These are phyloP conservation scores for Metschnikowia kofuensis DNA, from an alignment of 805 yeast species.

Conservation along the genomic window DNA sequence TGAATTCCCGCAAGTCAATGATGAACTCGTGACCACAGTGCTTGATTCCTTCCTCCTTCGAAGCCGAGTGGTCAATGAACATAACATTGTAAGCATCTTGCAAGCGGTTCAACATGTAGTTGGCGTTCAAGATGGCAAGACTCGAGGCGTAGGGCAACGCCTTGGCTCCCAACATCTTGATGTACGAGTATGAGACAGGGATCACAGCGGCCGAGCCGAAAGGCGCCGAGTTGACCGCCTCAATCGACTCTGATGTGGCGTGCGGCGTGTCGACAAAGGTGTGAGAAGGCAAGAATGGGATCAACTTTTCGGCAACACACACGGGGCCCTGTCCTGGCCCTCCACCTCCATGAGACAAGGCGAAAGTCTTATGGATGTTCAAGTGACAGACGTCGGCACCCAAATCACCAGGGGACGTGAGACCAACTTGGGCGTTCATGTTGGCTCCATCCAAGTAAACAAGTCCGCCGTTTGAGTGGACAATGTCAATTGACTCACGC, in stretches of 20 bases:
- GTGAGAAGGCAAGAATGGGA: constrained; percentile 81
- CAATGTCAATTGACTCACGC: constrained; percentile 76
- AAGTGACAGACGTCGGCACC: constrained; percentile 98
- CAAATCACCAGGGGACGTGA: constrained; percentile 94
- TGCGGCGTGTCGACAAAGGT: constrained; percentile 53
- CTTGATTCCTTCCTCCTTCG: constrained; percentile 48
- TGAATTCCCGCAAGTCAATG: constrained; percentile 83
- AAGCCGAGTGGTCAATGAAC: constrained; percentile 54
- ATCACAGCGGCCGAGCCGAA: constrained; percentile 92
- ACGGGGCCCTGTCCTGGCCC: constrained; percentile 99
- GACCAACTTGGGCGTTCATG: constrained; percentile 98
- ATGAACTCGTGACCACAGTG: constrained; percentile 97
- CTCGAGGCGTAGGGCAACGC: constrained; percentile 86
- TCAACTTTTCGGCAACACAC: constrained; percentile 81
- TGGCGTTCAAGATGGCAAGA: constrained; percentile 91
- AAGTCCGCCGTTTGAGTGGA: constrained; percentile 87
- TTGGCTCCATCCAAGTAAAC: constrained; percentile 98
- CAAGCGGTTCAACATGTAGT: constrained; percentile 85
- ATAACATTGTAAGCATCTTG: constrained; percentile 69
- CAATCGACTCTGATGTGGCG: constrained; percentile 50
- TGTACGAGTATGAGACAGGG: constrained; percentile 92
- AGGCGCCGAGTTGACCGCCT: constrained; percentile 88
- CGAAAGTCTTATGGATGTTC: constrained; percentile 95
- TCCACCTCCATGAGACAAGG: constrained; percentile 99
- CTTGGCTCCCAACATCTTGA: constrained; percentile 86